Evolutionary conservation across 1,139 yeast species (phyloP), one percentile per base, ranked within the genome.

Genomic region (Sugiyamaella castrensis): DNA sequence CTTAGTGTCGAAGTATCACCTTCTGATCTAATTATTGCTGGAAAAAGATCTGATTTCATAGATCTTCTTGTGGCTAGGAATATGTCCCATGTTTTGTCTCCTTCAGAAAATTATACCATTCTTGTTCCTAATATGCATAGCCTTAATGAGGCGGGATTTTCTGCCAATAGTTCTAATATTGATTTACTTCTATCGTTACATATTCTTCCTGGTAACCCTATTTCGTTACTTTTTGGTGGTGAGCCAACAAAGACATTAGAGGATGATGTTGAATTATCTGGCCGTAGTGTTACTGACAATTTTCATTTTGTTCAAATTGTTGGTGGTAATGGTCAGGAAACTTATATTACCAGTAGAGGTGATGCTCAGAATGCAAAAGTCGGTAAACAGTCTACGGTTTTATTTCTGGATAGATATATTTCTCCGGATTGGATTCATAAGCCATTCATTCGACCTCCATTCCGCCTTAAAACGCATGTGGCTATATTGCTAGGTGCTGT

Each of bases 101-200:
- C 66, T 29, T 50, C 56, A 41, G 45, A 58, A 15, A 61, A 65
- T n/a, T 85, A 74, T 59, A 86, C 97, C 0, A 66, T 91, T n/a
- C 67, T 92, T 27, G 78, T 89, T 0, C 98, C 98, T 0, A 74
- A 82, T 0, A 71, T 81, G 6, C 75, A 76, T 24, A 80, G 89
- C 0, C 64, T 88, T 52, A 57, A 61, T 12, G 72, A 73, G 51
- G 77, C 76, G 35, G 57, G 54, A 16, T 72, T 81, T 51, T 76
- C 86, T 1, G 54, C 67, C 1, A 63, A 71, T 41, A 60, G 71
- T 1, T 72, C 76, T 0, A 67, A 66, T 41, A 66, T 91, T 33
- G 73, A 73, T 36, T 72, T 77, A 12, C 77, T 88, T 52, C 68
- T 88, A 32, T 76, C 77, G 48, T 69, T 87, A 50, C 98, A 92